A percentile compares a stretch with the other conserved stretches of the same genome.
phyloP scores from a whole-genome alignment of 2,329 filamentous ascomycete genomes.

The Penicillium crustosum region DNA sequence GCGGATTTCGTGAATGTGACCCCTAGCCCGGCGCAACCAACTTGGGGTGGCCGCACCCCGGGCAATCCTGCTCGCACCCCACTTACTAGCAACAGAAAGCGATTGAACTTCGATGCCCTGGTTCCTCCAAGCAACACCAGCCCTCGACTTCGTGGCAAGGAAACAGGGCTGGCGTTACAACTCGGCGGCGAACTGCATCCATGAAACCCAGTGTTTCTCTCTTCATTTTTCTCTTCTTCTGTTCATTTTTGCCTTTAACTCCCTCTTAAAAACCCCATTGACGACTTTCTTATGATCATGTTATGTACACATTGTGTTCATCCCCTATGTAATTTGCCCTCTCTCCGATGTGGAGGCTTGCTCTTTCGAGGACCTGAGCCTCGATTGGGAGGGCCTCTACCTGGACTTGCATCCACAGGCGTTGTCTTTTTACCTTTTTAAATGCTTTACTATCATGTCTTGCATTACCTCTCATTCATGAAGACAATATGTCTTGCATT shows the following conservation, averaged over 20 bases:
- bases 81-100: slow-evolving; percentile 65
- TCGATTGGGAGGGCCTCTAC: background rate
- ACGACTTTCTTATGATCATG: slow-evolving; percentile 27
- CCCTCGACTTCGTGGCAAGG: slow-evolving; percentile 43
- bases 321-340: slow-evolving; percentile 18
- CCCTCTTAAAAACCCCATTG: slow-evolving; percentile 21
- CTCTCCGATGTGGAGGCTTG: background rate
- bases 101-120: slow-evolving; percentile 80
- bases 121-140: slow-evolving; percentile 55
- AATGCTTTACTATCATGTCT: slow-evolving; percentile 8
- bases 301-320: slow-evolving; percentile 21
- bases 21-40: slow-evolving; percentile 86
- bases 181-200: slow-evolving; percentile 64
- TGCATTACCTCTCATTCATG: slow-evolving; percentile 12
- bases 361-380: background rate
- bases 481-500: slow-evolving; percentile 5
- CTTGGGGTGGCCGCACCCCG: slow-evolving; percentile 65
- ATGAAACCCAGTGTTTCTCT: slow-evolving; percentile 28
- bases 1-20: slow-evolving; percentile 97
- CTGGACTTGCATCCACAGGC: slow-evolving; percentile 23
- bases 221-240: slow-evolving; percentile 20
- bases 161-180: slow-evolving; percentile 61
- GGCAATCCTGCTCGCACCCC: slow-evolving; percentile 64
- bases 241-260: slow-evolving; percentile 21
- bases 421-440: slow-evolving; percentile 17